Base-by-base conservation (phyloP, 1,139 yeast species). In the Saccharomycopsis crataegensis region DNA sequence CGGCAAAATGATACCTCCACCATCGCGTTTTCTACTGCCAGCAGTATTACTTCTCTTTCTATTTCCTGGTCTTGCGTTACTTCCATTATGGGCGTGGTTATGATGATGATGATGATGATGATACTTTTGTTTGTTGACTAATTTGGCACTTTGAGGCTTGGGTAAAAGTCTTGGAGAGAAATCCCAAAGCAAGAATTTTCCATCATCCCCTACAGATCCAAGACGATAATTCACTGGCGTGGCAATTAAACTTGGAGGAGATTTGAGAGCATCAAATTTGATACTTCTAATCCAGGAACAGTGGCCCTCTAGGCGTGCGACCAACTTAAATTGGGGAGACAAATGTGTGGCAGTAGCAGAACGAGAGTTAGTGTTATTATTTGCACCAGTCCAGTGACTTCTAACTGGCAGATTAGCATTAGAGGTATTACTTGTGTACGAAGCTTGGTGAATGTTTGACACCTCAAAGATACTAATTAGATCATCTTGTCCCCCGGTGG, bases 161-260 rank as follows among this genome's bases (percentile, higher is more conserved):
- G 83, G 80, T 46, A 85, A 66, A 11, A 82, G 77, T 61, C 78
- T 74, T 45, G 86, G 84, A 52, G 82, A 80, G 64, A 86, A 83
- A 61, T 86, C 94, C 88, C 91, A 86, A 36, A 84, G 69, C 40
- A 83, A 67, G 8, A 86, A 68, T 54, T 76, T 75, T 0, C 90
- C 89, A 64, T 86, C 95, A 61, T 78, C 83, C 1, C 91, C 90
- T 57, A 82, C 82, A 44, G 86, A 75, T 1, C 85, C 79, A 41
- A 86, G 66, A 54, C 84, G 73, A 65, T 86, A 86, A 16, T 63
- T 66, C 32, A 60, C 65, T 62, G 48, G 62, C 48, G 49, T 64
- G 56, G 60, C 61, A 62, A 62, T 59, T 59, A 52, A 43, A 14
- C 8, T 16, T 11, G 48, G 62, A 52, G 71, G 71, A 43, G 65